These are phyloP conservation scores for Brassica balearica DNA, from an alignment of 441 rosid species.

Conservation along the genomic window DNA sequence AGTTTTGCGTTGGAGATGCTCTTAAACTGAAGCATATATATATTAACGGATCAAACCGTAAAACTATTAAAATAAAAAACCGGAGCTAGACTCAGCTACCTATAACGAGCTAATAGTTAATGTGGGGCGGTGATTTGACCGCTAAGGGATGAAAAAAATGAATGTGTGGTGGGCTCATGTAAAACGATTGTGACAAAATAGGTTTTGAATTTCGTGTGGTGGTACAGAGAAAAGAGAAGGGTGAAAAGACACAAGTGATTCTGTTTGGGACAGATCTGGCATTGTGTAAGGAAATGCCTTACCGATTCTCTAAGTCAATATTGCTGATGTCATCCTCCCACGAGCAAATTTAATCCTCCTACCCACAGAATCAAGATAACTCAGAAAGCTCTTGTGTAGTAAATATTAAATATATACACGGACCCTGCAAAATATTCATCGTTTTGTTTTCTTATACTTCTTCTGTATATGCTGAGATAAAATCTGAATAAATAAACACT, in stretches of 20 bases:
- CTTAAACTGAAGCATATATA: background rate
- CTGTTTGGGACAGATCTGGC: conserved; percentile 44
- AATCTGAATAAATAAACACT: background rate
- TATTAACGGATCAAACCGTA: conserved; percentile 6
- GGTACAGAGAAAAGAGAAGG: background rate
- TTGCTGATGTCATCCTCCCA: conserved; percentile 36
- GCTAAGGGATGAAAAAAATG: conserved; percentile 17
- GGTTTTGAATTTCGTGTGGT: conserved; percentile 16
- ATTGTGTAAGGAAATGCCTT: conserved; percentile 36
- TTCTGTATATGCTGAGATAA: background rate
- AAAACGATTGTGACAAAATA: background rate
- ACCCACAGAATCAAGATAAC: conserved; percentile 1
- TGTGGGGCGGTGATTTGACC: conserved; percentile 42
- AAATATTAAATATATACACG: background rate
- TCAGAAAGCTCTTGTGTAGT: conserved; percentile 9
- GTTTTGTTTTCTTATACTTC: background rate
- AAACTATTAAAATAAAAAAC: conserved; percentile 12
- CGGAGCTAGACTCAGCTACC: background rate
- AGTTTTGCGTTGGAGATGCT: too few relatives aligned
- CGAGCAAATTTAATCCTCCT: conserved; percentile 10
- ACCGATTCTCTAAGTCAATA: conserved; percentile 44
- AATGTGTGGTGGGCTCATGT: conserved; percentile 19
- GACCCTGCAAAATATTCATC: conserved; percentile 1
- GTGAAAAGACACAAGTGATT: conserved; percentile 46
- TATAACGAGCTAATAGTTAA: conserved; percentile 3